Evolutionary conservation across 768 basidiomycete species (phyloP), one percentile per base, ranked within the genome.

Genomic region (Candolleomyces aberdarensis): DNA sequence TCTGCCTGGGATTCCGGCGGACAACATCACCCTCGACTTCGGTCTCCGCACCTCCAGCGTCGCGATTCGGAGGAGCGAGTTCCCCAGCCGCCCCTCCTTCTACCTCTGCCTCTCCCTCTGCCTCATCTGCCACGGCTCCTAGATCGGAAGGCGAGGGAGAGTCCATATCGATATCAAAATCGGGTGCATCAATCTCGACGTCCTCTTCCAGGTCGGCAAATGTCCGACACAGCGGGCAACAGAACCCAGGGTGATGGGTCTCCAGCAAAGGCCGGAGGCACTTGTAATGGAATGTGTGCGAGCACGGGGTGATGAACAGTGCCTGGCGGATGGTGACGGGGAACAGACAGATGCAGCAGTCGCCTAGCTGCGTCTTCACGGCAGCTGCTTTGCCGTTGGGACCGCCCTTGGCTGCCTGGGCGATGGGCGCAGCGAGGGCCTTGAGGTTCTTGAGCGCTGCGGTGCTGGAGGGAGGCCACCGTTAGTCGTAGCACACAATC

Each of bases 251-350:
- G 66, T 95, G 87, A 74, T 98, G 94, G n/a, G 83, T 75, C 65
- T 92, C 84, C 47, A 98, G 81, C 11, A 98, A 81, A 1, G 96
- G 96, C 0, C 94, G 85, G 62, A 99, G 95, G 72, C 96, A 98
- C 74, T 98, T 98, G 84, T 92, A 94, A 76, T 95, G 93, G 79
- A 92, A 94, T 0, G 94, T 88, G 73, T 99, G 96, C 1, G 93
- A 95, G 75, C 96, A 99, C 0, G 96, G 96, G 31, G 96, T 94
- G 70, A 99, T 96, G 79, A 99, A 98, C 52, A 98, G 85, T 0
- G 94, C 91, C 74, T 99, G 96, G 63, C 89, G 92, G 71, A 98
- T 95, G 0, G 93, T 90, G 0, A 98, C 94, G 22, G 86, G 77
- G 78, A 96, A 99, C 77, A 83, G 74, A 63, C 96, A 97, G 70